Base-by-base conservation (phyloP, 352 stramenopile genomes). In the Phytophthora tentaculata region DNA sequence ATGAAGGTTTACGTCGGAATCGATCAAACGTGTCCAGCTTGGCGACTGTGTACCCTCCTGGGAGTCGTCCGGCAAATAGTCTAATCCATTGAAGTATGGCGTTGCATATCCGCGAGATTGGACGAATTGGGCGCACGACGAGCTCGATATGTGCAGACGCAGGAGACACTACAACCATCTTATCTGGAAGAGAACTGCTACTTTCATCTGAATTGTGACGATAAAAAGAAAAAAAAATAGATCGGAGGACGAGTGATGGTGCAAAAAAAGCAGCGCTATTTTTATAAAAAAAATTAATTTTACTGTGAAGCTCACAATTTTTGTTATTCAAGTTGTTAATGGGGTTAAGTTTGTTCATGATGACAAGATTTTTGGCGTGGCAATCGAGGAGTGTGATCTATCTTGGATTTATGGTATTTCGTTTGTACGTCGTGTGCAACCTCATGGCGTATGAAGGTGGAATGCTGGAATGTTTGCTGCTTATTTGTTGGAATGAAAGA, bases 11-110 rank as follows among this genome's bases (percentile, higher is more conserved):
- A 2, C 32, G 47, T 16, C 67, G 61, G 20, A 65, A 78, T 5
- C 23, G 32, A 12, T 72, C 41, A 16, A 77, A 74, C 17, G 74
- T 63, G n/a, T 78, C 55, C 8, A 76, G 52, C 19, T 81, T 81
- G 20, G 58, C 71, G 5, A 81, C 48, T 9, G 66, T 81, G 60
- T 77, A 81, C 4, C 74, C 62, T 24, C 67, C 70, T 12, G 61
- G 61, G 20, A 77, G 53, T 9, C 51, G 45, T 12, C 66, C 66
- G 3, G n/a, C 39, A 12, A 64, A 39, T 1, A n/a, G 12, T 23
- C 1, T 4, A 6, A 64, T 0, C 20, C 37, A 60, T 14, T n/a
- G 9, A 43, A 55, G 22, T 16, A 24, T n/a, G 9, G 35, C 13
- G 10, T 43, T 43, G 35, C 5, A 3, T 43, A 43, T 43, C 35